Base-by-base conservation (phyloP, 2,329 filamentous ascomycete genomes). In the Zelopaecilomyces penicillatus region DNA sequence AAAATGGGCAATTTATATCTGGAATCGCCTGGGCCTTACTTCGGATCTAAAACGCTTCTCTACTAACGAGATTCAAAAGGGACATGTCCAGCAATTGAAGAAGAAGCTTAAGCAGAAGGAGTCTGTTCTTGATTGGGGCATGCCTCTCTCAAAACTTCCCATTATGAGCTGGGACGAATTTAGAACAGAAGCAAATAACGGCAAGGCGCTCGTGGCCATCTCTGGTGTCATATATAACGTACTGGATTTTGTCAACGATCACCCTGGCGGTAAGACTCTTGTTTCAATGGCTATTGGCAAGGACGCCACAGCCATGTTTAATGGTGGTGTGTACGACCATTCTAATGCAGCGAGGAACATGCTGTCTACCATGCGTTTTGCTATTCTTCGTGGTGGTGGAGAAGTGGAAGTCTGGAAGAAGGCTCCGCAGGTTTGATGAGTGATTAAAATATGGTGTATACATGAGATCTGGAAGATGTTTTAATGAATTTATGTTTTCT, bases 41-140 rank as follows among this genome's bases (percentile, higher is more conserved):
- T 85, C 81, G 59, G 82, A 89, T 63, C 74, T 91, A 42, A 89
- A 90, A 76, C 78, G 86, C 65, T 91, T 90, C 78, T 82, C 83
- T 57, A 69, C 76, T 65, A 91, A 91, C 63, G 86, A 90, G 64
- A 90, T 91, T 52, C 84, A 89, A 65, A 88, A 88, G 75, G 85
- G 85, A 53, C 82, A 84, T 57, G 71, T 88, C 26, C 85, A 89
- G 70, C 84, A 88, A 67, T 66, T 79, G 49, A 84, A 88, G 73
- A 89, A 88, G 82, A 88, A 88, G 74, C 76, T 89, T 45, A 85
- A 89, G 65, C 82, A 85, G 68, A 82, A 83, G 74, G 83, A 85
- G 57, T 65, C 81, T 53, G 77, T 70, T 52, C 80, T 89, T 46
- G 83, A 89, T 69, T 89, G 85, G 85, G 85, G 85, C 65, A 74